Evolutionary conservation across 257 asterid species (phyloP), one percentile per base, ranked within the genome.

Genomic region (Primulina huaijiensis): DNA sequence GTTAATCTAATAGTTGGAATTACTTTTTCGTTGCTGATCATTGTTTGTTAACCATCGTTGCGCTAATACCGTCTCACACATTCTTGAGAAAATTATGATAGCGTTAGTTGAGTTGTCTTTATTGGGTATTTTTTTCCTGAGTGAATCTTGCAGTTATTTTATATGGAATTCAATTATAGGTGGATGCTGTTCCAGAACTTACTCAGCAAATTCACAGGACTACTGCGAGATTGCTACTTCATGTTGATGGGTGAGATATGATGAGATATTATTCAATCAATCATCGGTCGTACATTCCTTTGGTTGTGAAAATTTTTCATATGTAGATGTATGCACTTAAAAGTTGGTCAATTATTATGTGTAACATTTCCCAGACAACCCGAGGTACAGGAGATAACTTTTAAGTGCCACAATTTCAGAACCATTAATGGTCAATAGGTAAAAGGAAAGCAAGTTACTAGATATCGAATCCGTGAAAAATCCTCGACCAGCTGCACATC

Each of bases 151-250:
- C 43, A 33, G 70, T 52, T 67, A 43, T 74, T 71, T 70, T 71
- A 73, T 77, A 74, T 57, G 60, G 73, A 76, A 53, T 57, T 73
- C 83, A 75, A 65, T 74, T 25, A 68, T 77, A 94, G 99, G 99
- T 94, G 79, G 98, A 83, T 85, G 99, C 96, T 72, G 93, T 91
- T 70, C 96, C 99, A 4, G 96, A 89, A 80, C 99, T 94, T 73
- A 82, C 83, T 50, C 79, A 84, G 78, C 93, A 82, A 65, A 84
- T 94, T 75, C 97, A 94, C 73, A 86, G 82, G 83, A 89, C 98
- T 53, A 94, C 99, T 7, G 92, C 98, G 33, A 91, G 91, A 68
- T 81, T 78, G 77, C 90, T 91, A 37, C 98, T 94, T 69, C 92
- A 94, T 80, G 84, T 91, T 65, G 83, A 88, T 77, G 96, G 96